Conservation (phyloP, 164 flowering plant species). For the Dillenia suffruticosa region DNA sequence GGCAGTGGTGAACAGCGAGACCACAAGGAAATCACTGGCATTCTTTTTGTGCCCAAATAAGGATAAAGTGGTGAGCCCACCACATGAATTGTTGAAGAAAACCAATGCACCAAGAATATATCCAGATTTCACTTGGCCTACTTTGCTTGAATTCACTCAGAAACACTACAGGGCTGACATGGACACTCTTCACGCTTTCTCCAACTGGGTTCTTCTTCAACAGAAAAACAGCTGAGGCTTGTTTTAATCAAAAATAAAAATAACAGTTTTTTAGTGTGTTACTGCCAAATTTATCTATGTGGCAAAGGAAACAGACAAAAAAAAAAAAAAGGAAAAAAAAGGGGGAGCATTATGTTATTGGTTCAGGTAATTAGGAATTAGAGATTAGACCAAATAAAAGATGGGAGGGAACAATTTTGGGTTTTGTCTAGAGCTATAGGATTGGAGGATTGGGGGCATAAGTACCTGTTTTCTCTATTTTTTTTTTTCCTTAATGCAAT, state of each 20-base stretch:
- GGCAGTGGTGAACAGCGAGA: constrained; percentile 73
- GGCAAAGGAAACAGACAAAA: too few species aligned
- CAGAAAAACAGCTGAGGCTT: constrained; percentile 10
- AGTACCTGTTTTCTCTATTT: too few species aligned
- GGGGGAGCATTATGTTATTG: too few species aligned
- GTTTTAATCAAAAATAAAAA: background rate
- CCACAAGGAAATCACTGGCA: constrained; percentile 67
- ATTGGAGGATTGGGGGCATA: too few species aligned
- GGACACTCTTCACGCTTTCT: constrained; percentile 61
- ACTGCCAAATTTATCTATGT: too few species aligned
- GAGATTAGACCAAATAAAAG: too few species aligned
- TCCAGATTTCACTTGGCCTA: constrained; percentile 82
- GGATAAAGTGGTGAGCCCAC: constrained; percentile 71
- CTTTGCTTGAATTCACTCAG: constrained; percentile 69
- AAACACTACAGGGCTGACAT: constrained; percentile 84
- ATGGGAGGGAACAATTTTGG: too few species aligned
- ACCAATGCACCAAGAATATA: constrained; percentile 43
- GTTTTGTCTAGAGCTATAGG: too few species aligned
- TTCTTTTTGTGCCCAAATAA: constrained; percentile 73
- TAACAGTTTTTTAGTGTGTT: background rate
- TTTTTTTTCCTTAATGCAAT: too few species aligned
- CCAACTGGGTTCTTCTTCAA: constrained; percentile 48
- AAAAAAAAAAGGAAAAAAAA: too few species aligned
- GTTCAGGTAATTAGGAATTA: too few species aligned
- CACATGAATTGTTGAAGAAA: constrained; percentile 45